phyloP scores from a whole-genome alignment of 1,139 yeast genomes.

The Pichia sp. region DNA sequence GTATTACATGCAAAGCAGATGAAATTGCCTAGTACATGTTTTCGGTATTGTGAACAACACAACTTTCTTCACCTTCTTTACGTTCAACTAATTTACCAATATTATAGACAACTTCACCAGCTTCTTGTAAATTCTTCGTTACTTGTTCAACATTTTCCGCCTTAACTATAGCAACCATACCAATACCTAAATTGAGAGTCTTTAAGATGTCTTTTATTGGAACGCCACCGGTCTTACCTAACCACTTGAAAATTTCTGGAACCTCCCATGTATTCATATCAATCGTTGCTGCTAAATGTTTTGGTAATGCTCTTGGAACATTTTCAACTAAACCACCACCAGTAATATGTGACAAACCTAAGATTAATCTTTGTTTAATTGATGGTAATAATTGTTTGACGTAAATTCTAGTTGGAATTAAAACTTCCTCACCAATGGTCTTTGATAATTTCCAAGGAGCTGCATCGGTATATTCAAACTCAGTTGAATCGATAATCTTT shows the following conservation, averaged over 20 bases:
- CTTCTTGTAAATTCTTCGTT: conserved; percentile 44
- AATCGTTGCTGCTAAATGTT: conserved; percentile 67
- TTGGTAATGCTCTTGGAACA: conserved; percentile 90
- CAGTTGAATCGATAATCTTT: conserved; percentile 76
- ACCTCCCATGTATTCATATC: conserved; percentile 79
- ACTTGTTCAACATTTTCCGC: conserved; percentile 55
- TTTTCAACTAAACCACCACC: conserved; percentile 98
- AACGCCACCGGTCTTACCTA: conserved; percentile 85
- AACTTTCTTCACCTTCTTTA: conserved; percentile 48
- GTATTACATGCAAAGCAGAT: not conserved
- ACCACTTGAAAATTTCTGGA: conserved; percentile 88
- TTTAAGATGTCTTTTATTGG: conserved; percentile 79
- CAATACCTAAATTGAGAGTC: conserved; percentile 94
- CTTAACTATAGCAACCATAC: conserved; percentile 87
- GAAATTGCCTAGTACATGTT: conserved; percentile 18
- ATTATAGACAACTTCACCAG: conserved; percentile 69
- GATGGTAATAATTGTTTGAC: conserved; percentile 83
- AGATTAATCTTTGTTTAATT: conserved; percentile 56
- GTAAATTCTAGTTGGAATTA: conserved; percentile 89
- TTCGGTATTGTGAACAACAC: conserved; percentile 60
- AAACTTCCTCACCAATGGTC: conserved; percentile 78
- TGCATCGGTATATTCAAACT: conserved; percentile 55
- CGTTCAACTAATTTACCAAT: conserved; percentile 69
- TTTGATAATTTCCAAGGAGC: conserved; percentile 83
- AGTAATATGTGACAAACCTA: conserved; percentile 94